Evolutionary conservation across 2,329 filamentous ascomycete genomes (phyloP).

Genomic region (Claviceps capensis): DNA sequence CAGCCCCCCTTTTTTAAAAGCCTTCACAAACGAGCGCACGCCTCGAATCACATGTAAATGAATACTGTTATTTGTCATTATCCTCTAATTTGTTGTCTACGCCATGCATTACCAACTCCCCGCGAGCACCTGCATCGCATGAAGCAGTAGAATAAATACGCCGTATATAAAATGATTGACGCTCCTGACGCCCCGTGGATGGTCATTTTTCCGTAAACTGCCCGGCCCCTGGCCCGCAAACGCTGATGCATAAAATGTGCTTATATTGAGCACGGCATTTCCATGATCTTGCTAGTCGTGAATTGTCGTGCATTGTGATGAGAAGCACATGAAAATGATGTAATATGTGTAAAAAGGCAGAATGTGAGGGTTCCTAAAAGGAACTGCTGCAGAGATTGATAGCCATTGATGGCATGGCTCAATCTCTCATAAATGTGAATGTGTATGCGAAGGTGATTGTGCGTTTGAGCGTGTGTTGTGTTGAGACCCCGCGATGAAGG

Average conservation of each 20-base stretch:
- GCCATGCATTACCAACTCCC: not conserved
- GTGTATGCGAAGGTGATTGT: too few species aligned
- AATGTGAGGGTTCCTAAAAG: too few species aligned
- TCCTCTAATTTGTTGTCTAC: not conserved
- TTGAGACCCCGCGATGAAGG: too few species aligned
- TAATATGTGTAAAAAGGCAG: not conserved
- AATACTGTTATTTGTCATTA: too few species aligned
- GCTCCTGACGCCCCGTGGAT: not conserved
- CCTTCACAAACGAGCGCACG: too few species aligned
- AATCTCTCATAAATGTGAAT: too few species aligned
- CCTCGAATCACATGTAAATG: too few species aligned
- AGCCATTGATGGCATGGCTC: too few species aligned
- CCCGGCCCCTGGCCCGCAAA: not conserved
- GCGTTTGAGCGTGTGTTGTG: too few species aligned
- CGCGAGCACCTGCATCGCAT: not conserved
- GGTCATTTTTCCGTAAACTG: constrained; percentile 1
- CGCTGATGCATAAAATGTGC: not conserved
- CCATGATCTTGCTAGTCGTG: not conserved
- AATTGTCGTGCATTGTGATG: not conserved
- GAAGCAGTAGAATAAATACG: not conserved
- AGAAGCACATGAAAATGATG: not conserved
- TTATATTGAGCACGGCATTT: not conserved
- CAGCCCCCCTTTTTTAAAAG: too few species aligned
- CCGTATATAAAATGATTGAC: not conserved
- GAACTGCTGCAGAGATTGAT: too few species aligned